Conservation (phyloP, 2,329 filamentous ascomycete species). For the Beauveria caledonica region DNA sequence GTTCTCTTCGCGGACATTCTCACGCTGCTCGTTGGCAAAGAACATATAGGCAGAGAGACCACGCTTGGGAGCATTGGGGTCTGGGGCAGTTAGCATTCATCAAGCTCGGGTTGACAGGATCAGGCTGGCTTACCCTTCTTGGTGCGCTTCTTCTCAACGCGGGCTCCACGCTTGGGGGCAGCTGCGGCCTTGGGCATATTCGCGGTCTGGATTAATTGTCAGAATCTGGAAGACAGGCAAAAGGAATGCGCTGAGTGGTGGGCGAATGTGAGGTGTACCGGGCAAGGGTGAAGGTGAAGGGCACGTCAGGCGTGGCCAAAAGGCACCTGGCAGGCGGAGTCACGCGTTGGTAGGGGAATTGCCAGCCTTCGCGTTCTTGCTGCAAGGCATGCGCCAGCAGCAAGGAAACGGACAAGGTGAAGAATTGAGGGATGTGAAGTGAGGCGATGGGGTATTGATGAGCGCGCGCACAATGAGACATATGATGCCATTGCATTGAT, state of each 20-base stretch:
- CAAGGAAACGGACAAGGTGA: not conserved
- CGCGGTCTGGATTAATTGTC: constrained; percentile 21
- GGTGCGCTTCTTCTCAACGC: constrained; percentile 46
- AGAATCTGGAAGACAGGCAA: not conserved
- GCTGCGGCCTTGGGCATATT: constrained; percentile 53
- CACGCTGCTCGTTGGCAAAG: constrained; percentile 98
- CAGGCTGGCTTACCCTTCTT: constrained; percentile 49
- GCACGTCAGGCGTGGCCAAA: not conserved
- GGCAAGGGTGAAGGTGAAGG: constrained; percentile 17
- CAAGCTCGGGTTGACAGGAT: not conserved
- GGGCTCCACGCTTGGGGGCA: constrained; percentile 41
- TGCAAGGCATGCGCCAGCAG: not conserved
- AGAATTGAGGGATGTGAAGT: not conserved
- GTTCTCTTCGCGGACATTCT: constrained; percentile 97
- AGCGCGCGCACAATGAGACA: not conserved
- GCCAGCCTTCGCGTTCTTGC: not conserved
- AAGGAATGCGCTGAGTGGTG: not conserved
- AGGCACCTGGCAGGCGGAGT: not conserved
- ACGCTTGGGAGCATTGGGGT: constrained; percentile 97
- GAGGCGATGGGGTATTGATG: not conserved
- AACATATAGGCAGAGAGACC: constrained; percentile 99
- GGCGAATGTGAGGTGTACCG: not conserved
- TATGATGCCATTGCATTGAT: not conserved
- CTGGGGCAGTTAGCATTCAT: constrained; percentile 36
- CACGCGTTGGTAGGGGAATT: not conserved